phyloP scores from a whole-genome alignment of 257 asterid species.

The Echium plantagineum region DNA sequence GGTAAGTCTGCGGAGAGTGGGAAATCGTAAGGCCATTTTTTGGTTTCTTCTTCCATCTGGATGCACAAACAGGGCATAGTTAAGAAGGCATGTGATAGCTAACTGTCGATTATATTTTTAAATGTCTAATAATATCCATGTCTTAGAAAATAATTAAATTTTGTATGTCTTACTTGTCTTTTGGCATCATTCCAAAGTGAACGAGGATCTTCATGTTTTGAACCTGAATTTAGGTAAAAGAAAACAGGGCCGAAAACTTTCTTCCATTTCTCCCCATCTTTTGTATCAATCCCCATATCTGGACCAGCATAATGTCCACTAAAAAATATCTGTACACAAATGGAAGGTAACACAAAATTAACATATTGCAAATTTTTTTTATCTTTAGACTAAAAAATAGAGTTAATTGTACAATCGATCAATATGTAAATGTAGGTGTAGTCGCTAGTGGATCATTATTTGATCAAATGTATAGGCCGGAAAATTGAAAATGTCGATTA shows the following conservation, averaged over 20 bases:
- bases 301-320: slow-evolving; percentile 67
- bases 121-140: not conserved
- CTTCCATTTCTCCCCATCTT: slow-evolving; percentile 71
- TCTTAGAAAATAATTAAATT: not conserved
- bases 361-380: too few relatives aligned
- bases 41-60: slow-evolving; percentile 28
- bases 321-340: slow-evolving; percentile 31
- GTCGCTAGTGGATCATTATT: too few relatives aligned
- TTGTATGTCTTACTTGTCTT: slow-evolving; percentile 14
- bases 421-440: too few relatives aligned
- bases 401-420: too few relatives aligned
- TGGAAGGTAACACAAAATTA: not conserved
- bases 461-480: too few relatives aligned
- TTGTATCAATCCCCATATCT: slow-evolving; percentile 29
- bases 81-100: not conserved
- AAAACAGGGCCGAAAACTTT: slow-evolving; percentile 81
- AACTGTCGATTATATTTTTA: too few relatives aligned
- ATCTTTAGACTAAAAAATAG: too few relatives aligned
- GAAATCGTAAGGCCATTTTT: slow-evolving; percentile 79
- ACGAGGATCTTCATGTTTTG: slow-evolving; percentile 23
- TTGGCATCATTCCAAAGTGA: slow-evolving; percentile 73
- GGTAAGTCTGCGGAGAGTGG: slow-evolving; percentile 46
- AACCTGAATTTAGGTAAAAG: slow-evolving; percentile 48
- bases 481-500: too few relatives aligned
- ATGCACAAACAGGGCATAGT: not conserved